Evolutionary conservation across 2,329 filamentous ascomycete genomes (phyloP), one percentile per base, ranked within the genome.

Genomic region (Talaromyces verruculosus): DNA sequence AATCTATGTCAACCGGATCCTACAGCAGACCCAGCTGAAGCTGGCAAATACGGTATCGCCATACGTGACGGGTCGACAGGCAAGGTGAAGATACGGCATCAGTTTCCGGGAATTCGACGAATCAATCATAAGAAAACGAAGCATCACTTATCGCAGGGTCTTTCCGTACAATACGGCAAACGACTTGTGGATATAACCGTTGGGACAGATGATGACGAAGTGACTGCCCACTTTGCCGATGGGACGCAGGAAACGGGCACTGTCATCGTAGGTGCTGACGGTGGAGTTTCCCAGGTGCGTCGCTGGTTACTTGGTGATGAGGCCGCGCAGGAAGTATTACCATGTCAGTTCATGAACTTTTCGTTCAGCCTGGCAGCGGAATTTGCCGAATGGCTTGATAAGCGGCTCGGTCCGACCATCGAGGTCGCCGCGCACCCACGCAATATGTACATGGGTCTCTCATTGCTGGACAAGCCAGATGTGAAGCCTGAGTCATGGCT

Each of bases 291-390:
- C 1, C 55, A 30, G n/a, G 63, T 65, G 5, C 63, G 63, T 33
- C 63, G 63, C 30, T 65, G 63, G 63, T 28, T 65, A 10, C 55
- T 65, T 15, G 63, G 63, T 1, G 43, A 61, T 10, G 30, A 30
- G 6, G 63, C 53, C 2, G 33, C 45, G 11, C 63, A 59, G 33
- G 63, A 65, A 39, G 63, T 58, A 1, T 30, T 65, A 13, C 63
- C 63, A 15, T 65, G 63, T 33, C 45, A 60, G 11, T 65, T 65
- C 43, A 61, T 65, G 55, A 65, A 65, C 6, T 65, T 65, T 39
- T 61, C 63, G 4, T 65, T 65, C 22, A 60, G 41, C 10, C 35
- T 65, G n/a, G 57, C 57, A 1, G 15, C 45, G 13, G 45, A 65
- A 1, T 25, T 43, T 28, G 63, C 63, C 25, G 11, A 53, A 6